Percentiles rank a stretch among this genome's conserved stretches.
These are phyloP conservation scores for Wickerhamiella pararugosa DNA, from an alignment of 1,139 yeast species.

Conservation along the genomic window DNA sequence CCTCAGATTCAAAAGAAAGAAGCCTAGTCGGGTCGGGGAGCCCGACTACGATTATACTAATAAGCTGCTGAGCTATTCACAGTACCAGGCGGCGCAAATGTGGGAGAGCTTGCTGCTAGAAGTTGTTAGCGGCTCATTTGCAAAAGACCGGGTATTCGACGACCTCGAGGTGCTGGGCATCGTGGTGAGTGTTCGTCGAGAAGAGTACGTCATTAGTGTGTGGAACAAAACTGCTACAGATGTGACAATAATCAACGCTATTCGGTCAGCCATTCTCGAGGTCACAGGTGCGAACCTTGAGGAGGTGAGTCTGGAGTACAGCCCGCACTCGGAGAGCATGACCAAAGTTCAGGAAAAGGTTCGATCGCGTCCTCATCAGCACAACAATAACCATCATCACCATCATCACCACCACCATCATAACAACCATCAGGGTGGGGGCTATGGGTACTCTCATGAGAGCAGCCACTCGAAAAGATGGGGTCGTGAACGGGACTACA, in stretches of 20 bases:
- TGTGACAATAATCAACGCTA: constrained; percentile 4
- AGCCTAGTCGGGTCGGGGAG: constrained; percentile 17
- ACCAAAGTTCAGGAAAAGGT: constrained; percentile 6
- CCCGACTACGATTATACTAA: constrained; percentile 6
- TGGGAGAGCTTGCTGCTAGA: constrained; percentile 26
- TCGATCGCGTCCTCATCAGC: background rate
- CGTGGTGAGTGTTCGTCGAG: constrained; percentile 25
- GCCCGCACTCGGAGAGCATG: constrained; percentile 7
- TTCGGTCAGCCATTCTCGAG: constrained; percentile 6
- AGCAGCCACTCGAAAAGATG: too few relatives aligned
- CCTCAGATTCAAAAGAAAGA: constrained; percentile 30
- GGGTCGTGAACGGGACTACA: too few relatives aligned
- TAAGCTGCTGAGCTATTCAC: constrained; percentile 13
- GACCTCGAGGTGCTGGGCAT: constrained; percentile 24
- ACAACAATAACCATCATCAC: too few relatives aligned
- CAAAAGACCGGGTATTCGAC: constrained; percentile 14
- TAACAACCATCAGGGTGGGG: too few relatives aligned
- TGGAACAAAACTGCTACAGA: constrained; percentile 21
- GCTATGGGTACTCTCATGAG: too few relatives aligned
- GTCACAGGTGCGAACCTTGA: background rate
- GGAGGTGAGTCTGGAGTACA: constrained; percentile 7
- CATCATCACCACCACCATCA: too few relatives aligned
- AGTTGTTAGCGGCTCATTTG: constrained; percentile 21
- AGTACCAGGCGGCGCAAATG: constrained; percentile 19
- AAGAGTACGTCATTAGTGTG: constrained; percentile 25